Evolutionary conservation across 2,329 filamentous ascomycete genomes (phyloP), one percentile per base, ranked within the genome.

Genomic region (Leptographium procerum): DNA sequence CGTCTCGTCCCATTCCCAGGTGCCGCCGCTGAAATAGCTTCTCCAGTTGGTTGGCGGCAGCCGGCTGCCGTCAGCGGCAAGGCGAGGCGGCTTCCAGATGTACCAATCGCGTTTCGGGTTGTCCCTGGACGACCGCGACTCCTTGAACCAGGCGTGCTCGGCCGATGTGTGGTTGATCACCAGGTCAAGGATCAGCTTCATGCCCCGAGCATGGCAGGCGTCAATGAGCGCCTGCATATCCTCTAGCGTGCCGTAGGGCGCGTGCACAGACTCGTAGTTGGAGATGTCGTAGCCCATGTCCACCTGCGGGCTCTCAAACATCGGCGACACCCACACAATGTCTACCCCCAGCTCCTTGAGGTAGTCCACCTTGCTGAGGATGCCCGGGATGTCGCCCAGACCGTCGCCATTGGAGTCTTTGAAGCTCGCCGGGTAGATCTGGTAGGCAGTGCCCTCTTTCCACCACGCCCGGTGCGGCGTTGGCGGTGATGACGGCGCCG

Each of bases 161-260:
- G 86, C 81, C 3, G 83, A 87, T 0, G 87, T 90, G 67, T 92
- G 88, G 64, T 91, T 92, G 61, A 91, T 79, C 2, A 91, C 88
- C 3, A 91, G 74, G 66, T 91, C 87, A 60, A 91, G 78, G 59
- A 91, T 64, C 36, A 63, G 43, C 51, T 52, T 47, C 59, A 91
- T 88, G 3, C 79, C 83, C 4, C 84, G 77, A 14, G 75, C 66
- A 61, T 88, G 83, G 56, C 80, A 79, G 1, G 78, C 79, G 19
- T 76, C 64, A 54, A 88, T 84, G 43, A 89, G 68, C 0, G 71
- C 67, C 43, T 88, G 82, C 50, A 88, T 80, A 66, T 90, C 85
- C 57, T 74, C 71, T 19, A 89, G 70, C 1, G 82, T 84, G 2
- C 86, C 87, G 62, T 88, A 89, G 1, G 66, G 66, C 3, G 67